Conservation (phyloP, 805 yeast genomes). For the Kluyveromyces aestuarii region DNA sequence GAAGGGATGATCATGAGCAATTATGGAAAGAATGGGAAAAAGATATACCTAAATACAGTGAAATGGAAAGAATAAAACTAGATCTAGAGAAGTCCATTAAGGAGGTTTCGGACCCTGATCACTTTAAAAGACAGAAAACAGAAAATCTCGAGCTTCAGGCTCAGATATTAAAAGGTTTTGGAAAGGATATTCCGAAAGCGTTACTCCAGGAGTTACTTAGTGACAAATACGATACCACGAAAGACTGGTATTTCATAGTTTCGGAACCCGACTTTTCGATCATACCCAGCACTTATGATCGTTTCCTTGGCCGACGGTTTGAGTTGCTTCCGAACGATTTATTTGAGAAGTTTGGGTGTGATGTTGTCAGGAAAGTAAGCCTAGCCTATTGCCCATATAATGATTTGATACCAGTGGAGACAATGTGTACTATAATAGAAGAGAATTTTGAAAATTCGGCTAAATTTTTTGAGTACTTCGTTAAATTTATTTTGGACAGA, state of each 20-base stretch:
- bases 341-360: background rate
- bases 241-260: background rate
- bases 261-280: background rate
- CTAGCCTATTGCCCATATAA: slow-evolving; percentile 2
- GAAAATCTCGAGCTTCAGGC: background rate
- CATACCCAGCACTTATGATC: background rate
- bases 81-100: background rate
- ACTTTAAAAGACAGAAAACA: background rate
- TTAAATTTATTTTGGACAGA: slow-evolving; percentile 21
- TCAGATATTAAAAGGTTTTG: background rate
- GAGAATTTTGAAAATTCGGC: slow-evolving; percentile 6
- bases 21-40: slow-evolving; percentile 1
- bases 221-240: background rate
- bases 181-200: background rate
- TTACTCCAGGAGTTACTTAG: background rate
- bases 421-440: slow-evolving; percentile 8
- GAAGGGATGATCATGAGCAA: background rate
- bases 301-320: background rate
- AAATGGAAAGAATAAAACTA: background rate
- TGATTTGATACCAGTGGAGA: slow-evolving; percentile 14
- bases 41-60: background rate
- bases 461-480: slow-evolving; percentile 7
- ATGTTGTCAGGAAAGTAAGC: background rate
- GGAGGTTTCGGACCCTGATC: background rate
- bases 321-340: background rate